Base-by-base conservation (phyloP, 192 early-diverging fungal genomes). In the Paraglomus brasilianum region DNA sequence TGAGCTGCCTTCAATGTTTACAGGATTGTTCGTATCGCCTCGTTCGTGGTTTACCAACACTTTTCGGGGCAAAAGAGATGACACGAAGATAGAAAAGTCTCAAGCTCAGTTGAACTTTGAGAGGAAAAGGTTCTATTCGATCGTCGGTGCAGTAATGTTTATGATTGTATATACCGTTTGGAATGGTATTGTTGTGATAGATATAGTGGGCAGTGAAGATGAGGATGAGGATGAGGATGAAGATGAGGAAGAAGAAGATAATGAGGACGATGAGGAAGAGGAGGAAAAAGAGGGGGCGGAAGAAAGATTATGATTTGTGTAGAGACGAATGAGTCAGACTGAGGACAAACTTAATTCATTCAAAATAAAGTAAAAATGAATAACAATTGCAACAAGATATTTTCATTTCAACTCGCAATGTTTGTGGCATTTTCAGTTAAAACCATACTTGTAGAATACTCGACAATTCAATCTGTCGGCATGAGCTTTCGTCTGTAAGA, bases 131-230 rank as follows among this genome's bases (percentile, higher is more conserved):
- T 60, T 80, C 10, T 81, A 79, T 69, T 74, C 81, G 5, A 75
- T 86, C 65, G 75, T 77, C 11, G 80, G 80, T 45, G 85, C 77
- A 2, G 50, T 82, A 22, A 70, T 75, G 8, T 72, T 80, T 17
- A 74, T 86, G 55, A 38, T 77, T 24, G 75, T 65, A 6, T 88
- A 86, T 78, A 76, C 88, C 7, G 79, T 84, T 64, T 70, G 81
- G 22, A 84, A 91, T 71, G 88, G 87, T 17, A 80, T 91, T 41
- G 72, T 91, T 10, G 72, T 71, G 41, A 80, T 89, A 68, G 77
- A 80, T 15, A 76, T 81, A 40, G 78, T 72, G 30, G 75, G 72
- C 11, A 80, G 82, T 5, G 80, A 79, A n/a, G 45, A 78, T 1
- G 76, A 55, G 24, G 56, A 76, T 2, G 68, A 69, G 15, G 77